phyloP scores from a whole-genome alignment of 441 rosid species.

The Omphalea diandra region DNA sequence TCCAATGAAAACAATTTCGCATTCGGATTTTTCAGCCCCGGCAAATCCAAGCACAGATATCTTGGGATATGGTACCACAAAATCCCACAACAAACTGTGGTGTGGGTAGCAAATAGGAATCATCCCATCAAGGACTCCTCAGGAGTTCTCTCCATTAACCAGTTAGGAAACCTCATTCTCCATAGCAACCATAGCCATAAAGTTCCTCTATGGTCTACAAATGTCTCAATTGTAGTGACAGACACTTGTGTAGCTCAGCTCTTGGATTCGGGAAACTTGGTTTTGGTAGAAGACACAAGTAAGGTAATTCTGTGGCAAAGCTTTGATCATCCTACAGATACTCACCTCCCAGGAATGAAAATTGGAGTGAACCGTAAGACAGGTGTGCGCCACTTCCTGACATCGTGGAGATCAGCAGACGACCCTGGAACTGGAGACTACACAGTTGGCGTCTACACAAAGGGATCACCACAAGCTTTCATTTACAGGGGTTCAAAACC shows the following conservation, averaged over 20 bases:
- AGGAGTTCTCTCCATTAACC: conserved; percentile 14
- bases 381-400: conserved; percentile 1
- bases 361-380: neutral
- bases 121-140: conserved; percentile 14
- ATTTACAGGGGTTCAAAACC: conserved; percentile 17
- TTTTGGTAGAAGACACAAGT: neutral
- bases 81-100: conserved; percentile 10
- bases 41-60: neutral
- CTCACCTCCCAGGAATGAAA: conserved; percentile 17
- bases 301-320: conserved; percentile 17
- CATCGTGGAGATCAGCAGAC: conserved; percentile 23
- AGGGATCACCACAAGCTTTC: conserved; percentile 24
- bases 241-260: conserved; percentile 12
- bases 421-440: conserved; percentile 17
- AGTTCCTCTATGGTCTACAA: conserved; percentile 27
- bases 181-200: too few relatives aligned
- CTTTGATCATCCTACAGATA: conserved; percentile 19
- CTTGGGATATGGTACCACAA: conserved; percentile 30
- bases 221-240: neutral
- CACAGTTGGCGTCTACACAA: neutral
- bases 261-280: conserved; percentile 35
- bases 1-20: conserved; percentile 20
- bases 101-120: conserved; percentile 31
- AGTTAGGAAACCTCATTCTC: conserved; percentile 11
- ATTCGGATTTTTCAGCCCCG: conserved; percentile 17